Percentiles rank a stretch among this genome's conserved stretches.
Evolutionary conservation across 2,329 filamentous ascomycete species (phyloP).

Genomic region (Colletotrichum kahawae): DNA sequence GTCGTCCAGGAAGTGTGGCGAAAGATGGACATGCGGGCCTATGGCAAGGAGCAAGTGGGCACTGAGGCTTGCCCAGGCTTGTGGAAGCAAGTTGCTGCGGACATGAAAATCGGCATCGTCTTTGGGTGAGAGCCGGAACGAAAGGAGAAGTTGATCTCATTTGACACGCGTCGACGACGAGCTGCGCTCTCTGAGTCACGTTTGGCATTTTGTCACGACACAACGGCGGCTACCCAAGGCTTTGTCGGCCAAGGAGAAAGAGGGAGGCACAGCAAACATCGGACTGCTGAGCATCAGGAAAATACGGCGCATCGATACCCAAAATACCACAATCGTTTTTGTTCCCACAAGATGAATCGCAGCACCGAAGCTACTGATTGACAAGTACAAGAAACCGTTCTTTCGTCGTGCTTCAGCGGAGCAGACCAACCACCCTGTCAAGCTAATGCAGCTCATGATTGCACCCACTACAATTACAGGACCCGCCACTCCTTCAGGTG

Average conservation of each 20-base stretch:
- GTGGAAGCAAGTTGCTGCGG: constrained; percentile 18
- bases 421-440: not conserved
- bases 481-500: constrained; percentile 16
- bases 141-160: not conserved
- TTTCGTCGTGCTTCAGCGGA: not conserved
- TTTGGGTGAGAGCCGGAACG: constrained; percentile 3
- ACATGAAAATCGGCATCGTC: constrained; percentile 19
- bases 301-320: not conserved
- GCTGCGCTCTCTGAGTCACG: not conserved
- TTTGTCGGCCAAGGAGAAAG: not conserved
- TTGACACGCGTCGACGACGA: not conserved
- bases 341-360: not conserved
- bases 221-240: not conserved
- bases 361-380: not conserved
- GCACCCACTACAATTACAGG: not conserved
- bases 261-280: not conserved
- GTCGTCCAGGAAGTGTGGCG: constrained; percentile 21
- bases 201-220: not conserved
- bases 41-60: constrained; percentile 8
- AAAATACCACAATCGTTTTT: constrained; percentile 1
- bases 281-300: not conserved
- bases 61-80: constrained; percentile 9
- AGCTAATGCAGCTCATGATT: constrained; percentile 8
- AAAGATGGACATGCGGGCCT: constrained; percentile 19
- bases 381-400: not conserved